Conservation (phyloP, 805 yeast genomes). For the Monosporozyma servazzii region DNA sequence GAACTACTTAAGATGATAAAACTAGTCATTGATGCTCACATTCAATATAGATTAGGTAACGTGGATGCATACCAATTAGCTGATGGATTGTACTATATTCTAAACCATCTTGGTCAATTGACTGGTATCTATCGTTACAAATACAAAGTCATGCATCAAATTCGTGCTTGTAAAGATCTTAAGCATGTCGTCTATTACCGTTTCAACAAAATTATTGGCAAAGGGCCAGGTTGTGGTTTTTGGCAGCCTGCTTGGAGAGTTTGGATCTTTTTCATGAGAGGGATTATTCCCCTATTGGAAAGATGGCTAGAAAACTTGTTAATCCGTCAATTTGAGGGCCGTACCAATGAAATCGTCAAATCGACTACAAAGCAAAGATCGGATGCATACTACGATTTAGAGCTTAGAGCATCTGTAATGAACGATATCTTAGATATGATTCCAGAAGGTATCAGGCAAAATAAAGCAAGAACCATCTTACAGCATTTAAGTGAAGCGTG, state of each 20-base stretch:
- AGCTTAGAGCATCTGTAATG: slow-evolving; percentile 87
- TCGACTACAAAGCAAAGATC: slow-evolving; percentile 92
- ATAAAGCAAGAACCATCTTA: slow-evolving; percentile 73
- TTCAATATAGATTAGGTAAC: slow-evolving; percentile 81
- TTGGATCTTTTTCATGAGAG: slow-evolving; percentile 88
- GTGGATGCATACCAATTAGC: slow-evolving; percentile 91
- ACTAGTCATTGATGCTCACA: slow-evolving; percentile 85
- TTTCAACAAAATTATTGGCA: slow-evolving; percentile 81
- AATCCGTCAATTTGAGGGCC: slow-evolving; percentile 92
- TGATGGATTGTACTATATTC: slow-evolving; percentile 82
- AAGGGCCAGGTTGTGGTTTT: slow-evolving; percentile 98
- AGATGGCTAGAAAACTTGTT: slow-evolving; percentile 90
- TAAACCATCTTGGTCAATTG: slow-evolving; percentile 89
- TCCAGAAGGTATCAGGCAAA: slow-evolving; percentile 86
- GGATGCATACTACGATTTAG: slow-evolving; percentile 90
- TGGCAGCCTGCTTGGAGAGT: slow-evolving; percentile 99
- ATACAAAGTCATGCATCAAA: slow-evolving; percentile 97
- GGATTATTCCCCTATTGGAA: slow-evolving; percentile 83
- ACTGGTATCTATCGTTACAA: slow-evolving; percentile 96
- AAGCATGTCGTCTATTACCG: slow-evolving; percentile 84
- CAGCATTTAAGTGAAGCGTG: slow-evolving; percentile 97
- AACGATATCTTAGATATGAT: slow-evolving; percentile 95
- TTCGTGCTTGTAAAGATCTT: slow-evolving; percentile 88
- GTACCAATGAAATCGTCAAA: slow-evolving; percentile 86
- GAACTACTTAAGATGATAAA: slow-evolving; percentile 81